phyloP scores from a whole-genome alignment of 768 basidiomycete species.

The Lepiota venenata region DNA sequence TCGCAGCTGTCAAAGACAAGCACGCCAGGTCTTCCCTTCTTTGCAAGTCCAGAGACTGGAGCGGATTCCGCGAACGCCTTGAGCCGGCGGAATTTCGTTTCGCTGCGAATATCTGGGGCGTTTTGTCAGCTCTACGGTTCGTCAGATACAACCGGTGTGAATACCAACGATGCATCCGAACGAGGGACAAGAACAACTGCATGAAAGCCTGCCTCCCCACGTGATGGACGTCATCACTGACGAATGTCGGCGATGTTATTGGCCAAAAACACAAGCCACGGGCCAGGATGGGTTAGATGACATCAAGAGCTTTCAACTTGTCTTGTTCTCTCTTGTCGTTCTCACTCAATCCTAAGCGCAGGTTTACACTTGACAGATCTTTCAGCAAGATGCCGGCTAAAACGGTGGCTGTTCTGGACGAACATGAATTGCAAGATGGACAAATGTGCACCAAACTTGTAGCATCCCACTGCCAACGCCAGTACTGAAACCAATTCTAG shows the following conservation, averaged over 20 bases:
- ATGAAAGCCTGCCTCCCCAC: conserved; percentile 5
- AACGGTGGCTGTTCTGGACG: conserved; percentile 56
- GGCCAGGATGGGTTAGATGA: not conserved
- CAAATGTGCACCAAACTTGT: conserved; percentile 44
- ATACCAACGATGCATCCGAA: conserved; percentile 40
- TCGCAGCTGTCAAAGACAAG: conserved; percentile 39
- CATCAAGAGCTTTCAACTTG: conserved; percentile 7
- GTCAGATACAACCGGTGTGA: not conserved
- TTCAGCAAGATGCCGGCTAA: conserved; percentile 40
- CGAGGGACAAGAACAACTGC: conserved; percentile 30
- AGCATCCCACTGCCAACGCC: not conserved
- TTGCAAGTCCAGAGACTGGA: conserved; percentile 37
- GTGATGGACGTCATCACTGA: conserved; percentile 1
- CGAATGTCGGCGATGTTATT: conserved; percentile 11
- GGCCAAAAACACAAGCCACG: conserved; percentile 7
- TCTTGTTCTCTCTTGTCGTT: not conserved
- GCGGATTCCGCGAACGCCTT: conserved; percentile 34
- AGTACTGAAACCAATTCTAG: conserved; percentile 30
- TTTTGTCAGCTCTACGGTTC: not conserved
- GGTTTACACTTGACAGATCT: not conserved
- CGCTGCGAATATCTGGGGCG: conserved; percentile 34
- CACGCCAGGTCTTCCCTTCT: conserved; percentile 42
- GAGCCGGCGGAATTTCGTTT: conserved; percentile 37
- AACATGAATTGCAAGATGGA: conserved; percentile 58
- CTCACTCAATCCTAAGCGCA: not conserved